phyloP scores from a whole-genome alignment of 225 moss, liverwort and hornwort species.

The Marchantia paleacea region DNA sequence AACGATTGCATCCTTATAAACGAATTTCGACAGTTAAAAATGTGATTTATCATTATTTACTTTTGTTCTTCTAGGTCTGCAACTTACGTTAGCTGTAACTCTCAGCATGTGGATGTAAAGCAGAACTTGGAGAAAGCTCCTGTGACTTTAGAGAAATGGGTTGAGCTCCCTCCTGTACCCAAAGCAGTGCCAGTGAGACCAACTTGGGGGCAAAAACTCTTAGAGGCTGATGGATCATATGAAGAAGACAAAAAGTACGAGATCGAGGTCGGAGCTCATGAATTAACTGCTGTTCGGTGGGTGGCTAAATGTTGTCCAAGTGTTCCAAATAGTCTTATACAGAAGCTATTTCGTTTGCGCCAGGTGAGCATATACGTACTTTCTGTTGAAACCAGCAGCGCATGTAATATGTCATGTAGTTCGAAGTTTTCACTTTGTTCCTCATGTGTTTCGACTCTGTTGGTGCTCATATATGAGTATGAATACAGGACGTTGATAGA shows the following conservation, averaged over 20 bases:
- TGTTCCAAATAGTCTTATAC: conserved; percentile 74
- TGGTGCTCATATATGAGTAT: too few species aligned
- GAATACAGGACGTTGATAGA: too few species aligned
- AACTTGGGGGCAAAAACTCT: neutral
- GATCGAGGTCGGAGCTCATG: conserved; percentile 36
- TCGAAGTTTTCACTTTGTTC: neutral
- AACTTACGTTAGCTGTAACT: neutral
- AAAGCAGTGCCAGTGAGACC: conserved; percentile 19
- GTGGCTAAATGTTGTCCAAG: conserved; percentile 84
- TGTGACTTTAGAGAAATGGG: conserved; percentile 26
- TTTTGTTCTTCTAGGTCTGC: neutral
- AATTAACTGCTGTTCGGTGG: conserved; percentile 82
- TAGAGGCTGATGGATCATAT: neutral
- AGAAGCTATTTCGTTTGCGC: conserved; percentile 89
- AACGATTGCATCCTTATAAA: neutral
- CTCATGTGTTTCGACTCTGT: neutral
- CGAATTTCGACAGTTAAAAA: neutral
- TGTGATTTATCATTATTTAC: neutral
- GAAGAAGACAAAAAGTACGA: neutral
- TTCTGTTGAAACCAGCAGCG: neutral
- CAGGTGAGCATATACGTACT: conserved; percentile 43
- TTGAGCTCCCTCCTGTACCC: conserved; percentile 44
- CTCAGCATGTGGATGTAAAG: neutral
- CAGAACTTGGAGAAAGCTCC: conserved; percentile 15
- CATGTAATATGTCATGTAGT: too few species aligned